Base-by-base conservation (phyloP, 129 eudicot species). In the Chrysanthemum makinoi region DNA sequence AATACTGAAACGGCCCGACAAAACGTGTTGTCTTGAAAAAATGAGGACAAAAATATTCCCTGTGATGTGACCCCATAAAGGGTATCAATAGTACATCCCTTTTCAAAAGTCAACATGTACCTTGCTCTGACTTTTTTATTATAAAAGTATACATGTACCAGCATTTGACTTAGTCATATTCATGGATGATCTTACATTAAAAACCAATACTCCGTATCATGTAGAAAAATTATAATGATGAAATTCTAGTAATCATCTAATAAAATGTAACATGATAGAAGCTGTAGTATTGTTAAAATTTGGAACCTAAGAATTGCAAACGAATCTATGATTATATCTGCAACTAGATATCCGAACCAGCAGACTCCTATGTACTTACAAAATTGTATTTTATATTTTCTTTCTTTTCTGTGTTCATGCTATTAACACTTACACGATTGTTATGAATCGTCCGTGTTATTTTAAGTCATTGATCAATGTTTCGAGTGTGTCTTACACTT, bases 401-500 rank as follows among this genome's bases (percentile, higher is more conserved):
- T 39, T 28, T 28, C 33, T 28, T 28, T 28, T 28, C 4, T 28
- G 33, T 28, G 4, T 28, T 26, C 28, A 26, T 26, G 28, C 28
- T 26, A 2, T 26, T 26, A 26, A 26, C 24, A 22, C 43, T 8
- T 5, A 33, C 3, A 13, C 13, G 2, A 47, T 63, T 77, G 26
- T 63, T 54, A 12, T 64, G 59, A 70, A 77, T 65, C 76, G 55
- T 70, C 52, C 3, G n/a, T 26, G 26, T 70, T 69, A 77, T 43
- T 60, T 77, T 30, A 51, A 49, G 44, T 39, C 9, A 4, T 16
- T 47, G 77, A 62, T 70, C 66, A 9, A 28, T 22, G 19, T 78
- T 72, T 71, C 62, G 52, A 30, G 35, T 55, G 47, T 71, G 77
- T 71, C 72, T 73, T 57, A 58, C 79, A 53, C 79, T 79, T 68